Percentiles rank a stretch among this genome's conserved stretches.
These are phyloP conservation scores for Dissophora ornata DNA, from an alignment of 192 early-diverging fungal species.

Conservation along the genomic window DNA sequence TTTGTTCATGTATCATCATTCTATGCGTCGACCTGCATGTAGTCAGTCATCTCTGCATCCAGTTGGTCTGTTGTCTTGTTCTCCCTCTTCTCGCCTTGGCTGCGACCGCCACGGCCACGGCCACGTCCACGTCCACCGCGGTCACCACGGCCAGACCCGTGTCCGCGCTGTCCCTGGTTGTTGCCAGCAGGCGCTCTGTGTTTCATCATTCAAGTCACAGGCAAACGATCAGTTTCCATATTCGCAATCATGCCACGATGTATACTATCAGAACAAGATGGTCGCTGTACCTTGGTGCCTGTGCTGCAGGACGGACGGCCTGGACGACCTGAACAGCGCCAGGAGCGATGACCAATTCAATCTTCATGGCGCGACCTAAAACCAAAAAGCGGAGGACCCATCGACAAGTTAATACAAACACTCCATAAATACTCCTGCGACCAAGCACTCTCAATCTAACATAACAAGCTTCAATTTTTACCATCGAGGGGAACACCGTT, in stretches of 20 bases:
- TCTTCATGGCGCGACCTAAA: conserved; percentile 57
- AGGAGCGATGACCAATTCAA: conserved; percentile 58
- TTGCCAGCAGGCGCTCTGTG: conserved; percentile 27
- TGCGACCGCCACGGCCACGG: conserved; percentile 48
- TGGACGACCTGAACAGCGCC: conserved; percentile 49
- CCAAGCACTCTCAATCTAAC: too few relatives aligned
- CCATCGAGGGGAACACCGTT: conserved; percentile 63
- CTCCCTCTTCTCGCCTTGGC: conserved; percentile 39
- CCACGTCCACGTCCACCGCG: conserved; percentile 46
- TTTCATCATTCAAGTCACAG: too few relatives aligned
- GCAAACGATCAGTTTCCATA: too few relatives aligned
- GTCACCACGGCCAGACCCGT: conserved; percentile 21
- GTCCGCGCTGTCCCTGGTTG: neutral
- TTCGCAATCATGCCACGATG: too few relatives aligned
- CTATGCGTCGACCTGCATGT: conserved; percentile 62
- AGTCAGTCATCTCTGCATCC: conserved; percentile 61
- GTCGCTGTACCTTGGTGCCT: conserved; percentile 29
- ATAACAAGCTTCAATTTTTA: conserved; percentile 19
- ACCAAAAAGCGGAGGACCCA: neutral
- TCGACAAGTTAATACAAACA: neutral
- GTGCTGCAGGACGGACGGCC: conserved; percentile 34
- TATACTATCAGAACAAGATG: too few relatives aligned
- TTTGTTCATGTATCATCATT: neutral
- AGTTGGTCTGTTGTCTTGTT: conserved; percentile 59
- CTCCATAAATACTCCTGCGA: too few relatives aligned